phyloP scores from a whole-genome alignment of 192 early-diverging fungal species.

The Martensiomyces pterosporus region DNA sequence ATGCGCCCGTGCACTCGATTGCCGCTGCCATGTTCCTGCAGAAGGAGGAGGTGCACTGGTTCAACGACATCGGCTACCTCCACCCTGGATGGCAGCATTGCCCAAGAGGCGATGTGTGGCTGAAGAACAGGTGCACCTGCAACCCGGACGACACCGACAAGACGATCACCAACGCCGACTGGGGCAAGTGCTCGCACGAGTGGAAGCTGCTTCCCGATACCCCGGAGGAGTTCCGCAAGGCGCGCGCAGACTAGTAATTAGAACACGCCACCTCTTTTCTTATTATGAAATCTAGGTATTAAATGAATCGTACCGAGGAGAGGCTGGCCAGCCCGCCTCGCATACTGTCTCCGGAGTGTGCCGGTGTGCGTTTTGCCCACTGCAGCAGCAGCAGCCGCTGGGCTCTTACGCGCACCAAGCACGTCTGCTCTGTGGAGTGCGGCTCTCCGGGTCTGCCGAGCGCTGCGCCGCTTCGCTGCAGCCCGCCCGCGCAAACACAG shows the following conservation, averaged over 20 bases:
- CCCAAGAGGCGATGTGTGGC: constrained; percentile 43
- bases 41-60: constrained; percentile 65
- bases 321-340: too few species aligned
- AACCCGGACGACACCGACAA: constrained; percentile 34
- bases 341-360: too few species aligned
- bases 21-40: constrained; percentile 58
- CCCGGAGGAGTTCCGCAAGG: constrained; percentile 24
- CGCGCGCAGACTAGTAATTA: constrained; percentile 4
- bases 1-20: constrained; percentile 72
- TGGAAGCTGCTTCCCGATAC: constrained; percentile 41
- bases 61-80: constrained; percentile 69
- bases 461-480: too few species aligned
- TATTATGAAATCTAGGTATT: too few species aligned
- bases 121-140: constrained; percentile 39
- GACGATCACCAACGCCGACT: constrained; percentile 37
- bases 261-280: neutral
- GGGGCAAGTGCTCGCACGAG: constrained; percentile 48
- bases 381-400: too few species aligned
- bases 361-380: too few species aligned
- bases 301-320: too few species aligned
- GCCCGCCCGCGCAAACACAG: too few species aligned
- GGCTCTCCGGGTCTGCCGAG: too few species aligned
- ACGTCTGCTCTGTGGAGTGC: too few species aligned
- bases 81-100: constrained; percentile 59
- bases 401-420: too few species aligned